These are phyloP conservation scores for Shiraia sp. DNA, from an alignment of 2,329 filamentous ascomycete species.

Conservation along the genomic window DNA sequence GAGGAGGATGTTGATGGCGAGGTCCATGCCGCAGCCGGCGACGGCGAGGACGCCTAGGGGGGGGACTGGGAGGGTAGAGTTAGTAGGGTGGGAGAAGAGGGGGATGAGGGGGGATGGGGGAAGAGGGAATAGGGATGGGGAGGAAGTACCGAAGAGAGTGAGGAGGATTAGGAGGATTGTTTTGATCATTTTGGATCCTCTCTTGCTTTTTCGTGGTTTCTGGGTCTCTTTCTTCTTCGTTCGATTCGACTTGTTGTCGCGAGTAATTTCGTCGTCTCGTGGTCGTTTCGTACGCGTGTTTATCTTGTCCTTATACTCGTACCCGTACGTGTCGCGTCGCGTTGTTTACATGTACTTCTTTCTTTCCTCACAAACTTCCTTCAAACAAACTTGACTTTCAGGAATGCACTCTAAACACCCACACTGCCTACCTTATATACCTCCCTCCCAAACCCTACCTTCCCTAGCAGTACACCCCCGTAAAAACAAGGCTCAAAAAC, in stretches of 20 bases:
- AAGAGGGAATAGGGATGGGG: neutral
- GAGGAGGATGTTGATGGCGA: conserved; percentile 54
- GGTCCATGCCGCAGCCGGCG: conserved; percentile 54
- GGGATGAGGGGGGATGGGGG: neutral
- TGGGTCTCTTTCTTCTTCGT: neutral
- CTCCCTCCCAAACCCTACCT: no score
- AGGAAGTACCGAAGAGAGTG: conserved; percentile 48
- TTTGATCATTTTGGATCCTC: conserved; percentile 24
- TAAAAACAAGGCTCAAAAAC: no score
- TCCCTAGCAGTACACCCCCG: no score
- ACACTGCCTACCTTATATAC: no score
- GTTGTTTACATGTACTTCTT: no score
- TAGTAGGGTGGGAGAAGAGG: neutral
- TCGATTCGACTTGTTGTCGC: neutral
- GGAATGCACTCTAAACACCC: no score
- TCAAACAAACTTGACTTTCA: no score
- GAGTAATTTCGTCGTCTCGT: neutral
- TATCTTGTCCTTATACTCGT: no score
- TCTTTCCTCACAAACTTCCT: no score
- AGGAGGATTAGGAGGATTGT: conserved; percentile 50
- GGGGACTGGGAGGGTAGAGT: conserved; percentile 43
- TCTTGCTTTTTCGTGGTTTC: no score
- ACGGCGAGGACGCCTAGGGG: conserved; percentile 54
- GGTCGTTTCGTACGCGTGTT: no score
- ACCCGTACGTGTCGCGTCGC: no score